phyloP scores from a whole-genome alignment of 306 rosid genomes.

The Clitoria ternatea region DNA sequence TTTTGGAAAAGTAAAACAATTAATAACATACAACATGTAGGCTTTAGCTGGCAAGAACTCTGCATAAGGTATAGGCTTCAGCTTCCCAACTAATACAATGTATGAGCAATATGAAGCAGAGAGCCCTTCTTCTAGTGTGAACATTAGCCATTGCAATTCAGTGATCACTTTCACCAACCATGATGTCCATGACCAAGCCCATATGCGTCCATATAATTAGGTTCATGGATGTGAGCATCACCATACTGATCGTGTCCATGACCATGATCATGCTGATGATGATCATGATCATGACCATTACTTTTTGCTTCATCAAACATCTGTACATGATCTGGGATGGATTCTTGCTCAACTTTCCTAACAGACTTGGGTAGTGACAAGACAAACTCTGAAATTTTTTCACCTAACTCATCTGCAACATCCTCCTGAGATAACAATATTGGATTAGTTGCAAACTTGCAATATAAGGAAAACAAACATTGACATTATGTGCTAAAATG shows the following conservation, averaged over 20 bases:
- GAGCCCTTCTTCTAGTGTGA: neutral
- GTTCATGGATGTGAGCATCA: conserved; percentile 34
- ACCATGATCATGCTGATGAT: conserved; percentile 31
- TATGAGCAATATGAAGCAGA: conserved; percentile 8
- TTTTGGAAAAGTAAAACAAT: neutral
- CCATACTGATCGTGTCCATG: conserved; percentile 34
- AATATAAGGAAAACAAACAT: conserved; percentile 6
- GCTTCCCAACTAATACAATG: neutral
- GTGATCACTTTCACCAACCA: conserved; percentile 42
- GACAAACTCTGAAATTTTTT: conserved; percentile 62
- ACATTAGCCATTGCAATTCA: neutral
- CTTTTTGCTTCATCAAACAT: conserved; percentile 52
- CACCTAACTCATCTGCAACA: conserved; percentile 56
- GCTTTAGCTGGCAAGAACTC: conserved; percentile 3
- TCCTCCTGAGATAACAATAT: conserved; percentile 55
- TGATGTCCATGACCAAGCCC: conserved; percentile 53
- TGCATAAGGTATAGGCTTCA: neutral
- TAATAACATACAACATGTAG: conserved; percentile 19
- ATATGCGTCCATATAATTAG: conserved; percentile 59
- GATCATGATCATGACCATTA: conserved; percentile 30
- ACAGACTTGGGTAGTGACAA: conserved; percentile 66
- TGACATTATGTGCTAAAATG: neutral
- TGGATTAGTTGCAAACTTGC: neutral
- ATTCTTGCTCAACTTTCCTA: conserved; percentile 57
- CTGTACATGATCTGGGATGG: conserved; percentile 68